Evolutionary conservation across 1,139 yeast species (phyloP), one percentile per base, ranked within the genome.

Genomic region (Zhuliangozyma parablackwelliae): DNA sequence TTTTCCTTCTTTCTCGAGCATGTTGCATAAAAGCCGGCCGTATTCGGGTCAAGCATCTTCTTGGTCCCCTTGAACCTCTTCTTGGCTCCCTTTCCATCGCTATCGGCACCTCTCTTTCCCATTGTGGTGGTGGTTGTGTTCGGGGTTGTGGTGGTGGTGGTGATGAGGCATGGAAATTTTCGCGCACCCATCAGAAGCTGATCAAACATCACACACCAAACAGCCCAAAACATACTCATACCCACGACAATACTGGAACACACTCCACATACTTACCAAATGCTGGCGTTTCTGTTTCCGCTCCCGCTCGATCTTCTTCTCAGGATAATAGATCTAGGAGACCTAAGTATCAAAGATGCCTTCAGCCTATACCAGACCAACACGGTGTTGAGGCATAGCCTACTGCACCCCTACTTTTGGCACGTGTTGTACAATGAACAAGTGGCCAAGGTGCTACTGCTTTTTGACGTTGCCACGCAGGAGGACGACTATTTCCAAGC

Each of bases 11-110:
- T 83, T 49, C 96, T 70, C 35, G 78, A 73, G 58, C 97, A 87
- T 0, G 96, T 86, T 20, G 89, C 96, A 60, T 82, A 92, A 2
- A 87, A 68, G 1, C 97, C 96, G 32, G 82, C 65, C 44, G 95
- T 83, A 35, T 80, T 80, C 0, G 96, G 95, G 51, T 88, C 96
- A 20, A 80, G 56, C 40, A 78, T 64, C 12, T 33, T 41, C 3
- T 79, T 79, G 6, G 68, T 59, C 24, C 63, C 54, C 48, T 71
- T 75, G 56, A 66, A 75, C 59, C 69, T 68, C 51, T 73, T 73
- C 36, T 39, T 43, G 10, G 20, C 20, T 6, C 35, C 23, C 26
- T 42, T 46, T 23, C 38, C 51, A 13, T 45, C 44, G 13, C 39
- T 30, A 7, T 44, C 48, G 20, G 43, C 43, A 38, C 43, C 56